A percentile compares a stretch with the other conserved stretches of the same genome.
phyloP scores from a whole-genome alignment of 768 basidiomycete genomes.

The Termitomyces sp. region DNA sequence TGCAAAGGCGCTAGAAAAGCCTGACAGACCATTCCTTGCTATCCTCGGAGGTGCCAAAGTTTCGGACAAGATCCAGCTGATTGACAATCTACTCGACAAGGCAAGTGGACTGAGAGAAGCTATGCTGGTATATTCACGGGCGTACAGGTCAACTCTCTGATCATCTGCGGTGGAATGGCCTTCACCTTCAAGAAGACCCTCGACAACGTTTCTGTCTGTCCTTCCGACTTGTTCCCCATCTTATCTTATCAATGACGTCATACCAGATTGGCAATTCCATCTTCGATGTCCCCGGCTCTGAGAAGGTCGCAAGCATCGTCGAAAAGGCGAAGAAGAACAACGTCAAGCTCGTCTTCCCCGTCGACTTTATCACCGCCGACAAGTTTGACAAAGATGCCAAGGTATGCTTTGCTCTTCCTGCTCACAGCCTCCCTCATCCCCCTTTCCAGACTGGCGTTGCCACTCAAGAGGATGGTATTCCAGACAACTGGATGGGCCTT shows the following conservation, averaged over 20 bases:
- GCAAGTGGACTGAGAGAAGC: slow-evolving; percentile 29
- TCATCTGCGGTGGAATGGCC: slow-evolving; percentile 98
- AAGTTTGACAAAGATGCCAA: slow-evolving; percentile 92
- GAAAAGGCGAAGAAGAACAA: slow-evolving; percentile 91
- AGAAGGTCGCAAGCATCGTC: slow-evolving; percentile 79
- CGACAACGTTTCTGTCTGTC: slow-evolving; percentile 61
- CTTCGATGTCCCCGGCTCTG: slow-evolving; percentile 84
- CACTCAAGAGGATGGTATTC: slow-evolving; percentile 84
- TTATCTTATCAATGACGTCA: neutral
- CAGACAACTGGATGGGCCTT: slow-evolving; percentile 92
- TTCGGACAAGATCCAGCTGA: slow-evolving; percentile 97
- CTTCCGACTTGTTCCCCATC: neutral
- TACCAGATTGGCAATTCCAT: slow-evolving; percentile 89
- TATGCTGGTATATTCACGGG: neutral
- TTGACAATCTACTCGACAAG: slow-evolving; percentile 99
- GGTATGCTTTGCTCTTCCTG: slow-evolving; percentile 34
- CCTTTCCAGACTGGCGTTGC: slow-evolving; percentile 59
- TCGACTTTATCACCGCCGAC: slow-evolving; percentile 92
- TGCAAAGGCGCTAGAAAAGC: slow-evolving; percentile 93
- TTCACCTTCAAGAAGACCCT: slow-evolving; percentile 99
- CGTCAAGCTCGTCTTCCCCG: slow-evolving; percentile 93
- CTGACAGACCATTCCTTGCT: slow-evolving; percentile 94
- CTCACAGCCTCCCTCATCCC: neutral
- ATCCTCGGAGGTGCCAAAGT: slow-evolving; percentile 99
- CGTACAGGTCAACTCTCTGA: slow-evolving; percentile 85